Percentiles rank a stretch among this genome's conserved stretches.
These are phyloP conservation scores for Hanseniaspora mollemarum DNA, from an alignment of 805 yeast genomes.

Conservation along the genomic window DNA sequence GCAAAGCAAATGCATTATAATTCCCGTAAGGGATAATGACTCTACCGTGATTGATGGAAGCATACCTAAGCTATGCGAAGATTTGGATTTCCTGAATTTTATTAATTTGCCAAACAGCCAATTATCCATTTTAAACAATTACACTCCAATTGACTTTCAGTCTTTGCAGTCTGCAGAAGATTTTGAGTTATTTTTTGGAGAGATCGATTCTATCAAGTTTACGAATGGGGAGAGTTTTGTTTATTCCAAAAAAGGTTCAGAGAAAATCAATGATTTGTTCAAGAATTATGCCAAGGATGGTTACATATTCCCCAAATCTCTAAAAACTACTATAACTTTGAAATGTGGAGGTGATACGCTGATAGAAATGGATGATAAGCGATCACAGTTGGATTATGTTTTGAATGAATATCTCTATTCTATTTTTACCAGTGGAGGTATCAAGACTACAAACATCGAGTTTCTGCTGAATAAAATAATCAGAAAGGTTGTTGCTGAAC, in stretches of 20 bases:
- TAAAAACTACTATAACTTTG: constrained; percentile 25
- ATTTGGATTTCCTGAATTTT: constrained; percentile 23
- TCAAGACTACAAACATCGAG: neutral
- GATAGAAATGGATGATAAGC: constrained; percentile 26
- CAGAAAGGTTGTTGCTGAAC: neutral
- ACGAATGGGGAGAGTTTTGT: constrained; percentile 28
- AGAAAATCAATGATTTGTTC: constrained; percentile 13
- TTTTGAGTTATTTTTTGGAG: constrained; percentile 25
- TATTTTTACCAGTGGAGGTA: constrained; percentile 8
- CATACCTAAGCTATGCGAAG: constrained; percentile 22
- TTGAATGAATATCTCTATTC: constrained; percentile 22
- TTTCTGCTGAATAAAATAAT: constrained; percentile 5
- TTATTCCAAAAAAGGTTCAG: constrained; percentile 21
- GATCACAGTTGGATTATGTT: constrained; percentile 23
- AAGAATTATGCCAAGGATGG: neutral
- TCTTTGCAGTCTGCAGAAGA: constrained; percentile 22
- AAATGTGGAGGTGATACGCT: constrained; percentile 27
- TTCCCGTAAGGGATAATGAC: constrained; percentile 13
- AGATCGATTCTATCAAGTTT: constrained; percentile 26
- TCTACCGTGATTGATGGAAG: constrained; percentile 20
- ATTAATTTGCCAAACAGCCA: constrained; percentile 25
- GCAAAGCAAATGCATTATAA: constrained; percentile 16
- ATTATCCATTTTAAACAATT: constrained; percentile 24
- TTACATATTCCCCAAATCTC: constrained; percentile 15
- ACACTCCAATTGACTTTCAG: constrained; percentile 20